phyloP scores from a whole-genome alignment of 176 grass and related monocot genomes.

The Pontederia crassipes region DNA sequence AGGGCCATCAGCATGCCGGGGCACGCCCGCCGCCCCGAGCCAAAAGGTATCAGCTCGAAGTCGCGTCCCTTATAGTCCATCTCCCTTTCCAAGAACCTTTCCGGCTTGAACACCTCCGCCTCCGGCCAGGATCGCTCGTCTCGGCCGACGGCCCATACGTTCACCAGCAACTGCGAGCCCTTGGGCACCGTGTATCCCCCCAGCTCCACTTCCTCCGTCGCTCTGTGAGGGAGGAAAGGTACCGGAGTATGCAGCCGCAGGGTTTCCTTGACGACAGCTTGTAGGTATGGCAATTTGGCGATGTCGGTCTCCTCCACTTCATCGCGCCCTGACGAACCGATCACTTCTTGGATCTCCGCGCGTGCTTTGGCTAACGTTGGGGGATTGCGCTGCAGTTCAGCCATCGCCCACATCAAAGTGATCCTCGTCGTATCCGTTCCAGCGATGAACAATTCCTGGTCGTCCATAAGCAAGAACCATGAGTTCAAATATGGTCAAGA shows the following conservation, averaged over 20 bases:
- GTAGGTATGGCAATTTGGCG: neutral
- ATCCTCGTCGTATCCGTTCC: slow-evolving; percentile 4
- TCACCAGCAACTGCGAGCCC: neutral
- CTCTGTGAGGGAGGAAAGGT: neutral
- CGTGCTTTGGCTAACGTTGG: neutral
- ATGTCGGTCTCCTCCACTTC: neutral
- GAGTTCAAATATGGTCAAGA: neutral
- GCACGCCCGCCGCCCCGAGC: neutral
- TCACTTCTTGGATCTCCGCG: neutral
- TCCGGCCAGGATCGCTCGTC: neutral
- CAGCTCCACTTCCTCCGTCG: neutral
- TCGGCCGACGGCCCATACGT: neutral
- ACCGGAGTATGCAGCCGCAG: slow-evolving; percentile 1
- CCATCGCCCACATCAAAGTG: neutral
- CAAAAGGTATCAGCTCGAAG: slow-evolving; percentile 3
- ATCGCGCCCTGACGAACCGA: neutral
- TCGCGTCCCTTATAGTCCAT: neutral
- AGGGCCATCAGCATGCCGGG: too few relatives aligned
- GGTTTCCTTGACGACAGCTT: neutral
- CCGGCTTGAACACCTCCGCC: neutral
- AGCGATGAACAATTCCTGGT: slow-evolving; percentile 1
- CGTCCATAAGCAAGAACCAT: too few relatives aligned
- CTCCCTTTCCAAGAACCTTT: neutral
- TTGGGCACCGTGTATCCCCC: neutral
- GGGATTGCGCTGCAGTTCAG: neutral